A percentile compares a stretch with the other conserved stretches of the same genome.
Conservation (phyloP, 2,329 filamentous ascomycete genomes). For the Xylariaceae sp. region DNA sequence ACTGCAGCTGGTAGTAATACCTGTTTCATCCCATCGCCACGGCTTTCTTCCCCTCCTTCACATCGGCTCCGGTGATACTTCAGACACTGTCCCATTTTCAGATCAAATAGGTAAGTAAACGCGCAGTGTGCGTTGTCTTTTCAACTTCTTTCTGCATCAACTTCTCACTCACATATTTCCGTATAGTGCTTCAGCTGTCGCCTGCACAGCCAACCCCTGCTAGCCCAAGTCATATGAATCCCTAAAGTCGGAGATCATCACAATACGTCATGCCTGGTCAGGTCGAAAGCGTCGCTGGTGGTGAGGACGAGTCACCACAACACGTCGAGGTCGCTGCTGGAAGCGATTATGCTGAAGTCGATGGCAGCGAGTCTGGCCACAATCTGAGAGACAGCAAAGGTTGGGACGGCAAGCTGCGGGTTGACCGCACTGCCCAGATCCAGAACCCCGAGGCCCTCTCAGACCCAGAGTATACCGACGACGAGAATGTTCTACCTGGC, state of each 20-base stretch:
- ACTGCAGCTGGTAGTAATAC: not conserved
- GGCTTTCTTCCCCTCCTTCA: not conserved
- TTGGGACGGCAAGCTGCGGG: slow-evolving; percentile 78
- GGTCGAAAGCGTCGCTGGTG: slow-evolving; percentile 25
- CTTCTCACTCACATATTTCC: too few species aligned
- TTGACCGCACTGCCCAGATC: slow-evolving; percentile 64
- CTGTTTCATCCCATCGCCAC: not conserved
- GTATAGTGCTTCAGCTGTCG: not conserved
- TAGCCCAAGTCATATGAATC: not conserved
- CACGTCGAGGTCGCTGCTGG: slow-evolving; percentile 48
- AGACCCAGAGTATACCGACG: slow-evolving; percentile 80
- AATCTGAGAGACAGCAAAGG: slow-evolving; percentile 58
- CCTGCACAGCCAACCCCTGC: not conserved
- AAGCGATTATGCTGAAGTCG: slow-evolving; percentile 35
- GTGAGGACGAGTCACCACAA: slow-evolving; percentile 31
- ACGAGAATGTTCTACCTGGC: slow-evolving; percentile 61
- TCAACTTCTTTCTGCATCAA: too few species aligned
- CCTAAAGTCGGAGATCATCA: not conserved
- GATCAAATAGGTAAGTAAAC: not conserved
- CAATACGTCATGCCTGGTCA: slow-evolving; percentile 13
- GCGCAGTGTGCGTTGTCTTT: too few species aligned
- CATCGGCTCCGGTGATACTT: not conserved
- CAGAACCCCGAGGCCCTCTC: slow-evolving; percentile 76
- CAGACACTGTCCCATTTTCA: not conserved
- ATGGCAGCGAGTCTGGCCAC: slow-evolving; percentile 42